These are phyloP conservation scores for Grigorovia jiainica DNA, from an alignment of 805 yeast genomes.

Conservation along the genomic window DNA sequence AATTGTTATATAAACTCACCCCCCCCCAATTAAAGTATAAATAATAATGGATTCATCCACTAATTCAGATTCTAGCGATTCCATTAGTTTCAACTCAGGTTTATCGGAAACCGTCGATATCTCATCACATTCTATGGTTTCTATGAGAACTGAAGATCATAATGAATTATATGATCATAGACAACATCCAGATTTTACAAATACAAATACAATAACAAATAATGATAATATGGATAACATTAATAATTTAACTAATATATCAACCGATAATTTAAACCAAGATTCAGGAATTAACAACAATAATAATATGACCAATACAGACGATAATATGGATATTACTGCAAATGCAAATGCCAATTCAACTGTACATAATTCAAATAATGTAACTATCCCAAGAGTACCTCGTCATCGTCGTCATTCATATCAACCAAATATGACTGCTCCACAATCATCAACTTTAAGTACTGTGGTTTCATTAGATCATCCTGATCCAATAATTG, in stretches of 20 bases:
- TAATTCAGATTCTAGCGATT: conserved; percentile 1
- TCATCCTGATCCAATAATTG: conserved; percentile 12
- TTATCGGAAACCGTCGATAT: conserved; percentile 18
- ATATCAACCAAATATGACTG: neutral
- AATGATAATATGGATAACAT: conserved; percentile 5
- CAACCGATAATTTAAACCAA: neutral
- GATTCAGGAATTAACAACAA: neutral
- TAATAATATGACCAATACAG: conserved; percentile 2
- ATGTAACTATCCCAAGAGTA: neutral
- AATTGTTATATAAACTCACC: too few relatives aligned
- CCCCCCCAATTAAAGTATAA: neutral
- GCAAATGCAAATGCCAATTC: neutral
- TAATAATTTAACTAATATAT: neutral
- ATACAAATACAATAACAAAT: conserved; percentile 13
- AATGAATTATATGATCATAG: conserved; percentile 39
- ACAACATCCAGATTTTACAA: conserved; percentile 35
- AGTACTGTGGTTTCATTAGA: neutral
- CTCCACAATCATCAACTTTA: conserved; percentile 1
- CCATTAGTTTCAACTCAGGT: conserved; percentile 5
- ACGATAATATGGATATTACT: neutral
- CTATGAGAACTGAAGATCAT: conserved; percentile 33
- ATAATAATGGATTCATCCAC: conserved; percentile 3
- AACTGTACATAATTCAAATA: neutral
- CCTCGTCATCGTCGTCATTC: conserved; percentile 2
- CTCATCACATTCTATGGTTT: conserved; percentile 23